Evolutionary conservation across 163 green algal genomes (phyloP).

Genomic region (Chlorella variabilis): DNA sequence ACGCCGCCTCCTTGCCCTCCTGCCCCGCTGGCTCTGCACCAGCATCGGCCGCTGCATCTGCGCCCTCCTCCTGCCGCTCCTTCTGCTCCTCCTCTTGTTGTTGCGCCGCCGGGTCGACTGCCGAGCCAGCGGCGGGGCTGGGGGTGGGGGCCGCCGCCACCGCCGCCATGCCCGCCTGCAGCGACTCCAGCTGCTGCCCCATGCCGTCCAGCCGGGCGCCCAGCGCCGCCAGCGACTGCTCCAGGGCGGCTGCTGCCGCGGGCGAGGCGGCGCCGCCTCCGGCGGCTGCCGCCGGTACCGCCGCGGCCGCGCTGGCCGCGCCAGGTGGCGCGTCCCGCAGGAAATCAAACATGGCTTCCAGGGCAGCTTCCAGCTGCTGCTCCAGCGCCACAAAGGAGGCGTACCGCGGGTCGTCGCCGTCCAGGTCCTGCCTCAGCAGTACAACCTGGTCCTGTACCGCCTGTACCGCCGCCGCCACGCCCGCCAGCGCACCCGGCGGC

Average conservation of each 20-base stretch:
- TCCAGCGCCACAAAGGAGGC: background rate
- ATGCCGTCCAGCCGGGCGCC: slow-evolving; percentile 21
- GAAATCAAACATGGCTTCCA: slow-evolving; percentile 16
- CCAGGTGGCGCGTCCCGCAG: background rate
- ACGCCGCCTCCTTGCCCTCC: slow-evolving; percentile 31
- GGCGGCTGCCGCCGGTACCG: background rate
- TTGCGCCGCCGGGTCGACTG: background rate
- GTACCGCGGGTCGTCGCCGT: slow-evolving; percentile 4
- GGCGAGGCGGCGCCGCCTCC: background rate
- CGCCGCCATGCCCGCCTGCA: slow-evolving; percentile 21
- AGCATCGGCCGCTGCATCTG: slow-evolving; percentile 1
- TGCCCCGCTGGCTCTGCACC: background rate
- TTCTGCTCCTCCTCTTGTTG: background rate
- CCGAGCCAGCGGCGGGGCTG: background rate
- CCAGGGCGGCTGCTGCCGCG: background rate
- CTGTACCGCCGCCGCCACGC: slow-evolving; percentile 20
- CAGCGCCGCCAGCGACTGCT: slow-evolving; percentile 15
- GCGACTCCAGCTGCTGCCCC: slow-evolving; percentile 10
- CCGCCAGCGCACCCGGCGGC: slow-evolving; percentile 1
- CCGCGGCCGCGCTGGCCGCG: background rate
- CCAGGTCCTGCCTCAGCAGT: slow-evolving; percentile 22
- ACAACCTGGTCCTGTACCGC: slow-evolving; percentile 33
- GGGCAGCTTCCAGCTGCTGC: slow-evolving; percentile 26
- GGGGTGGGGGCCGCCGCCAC: too few species aligned
- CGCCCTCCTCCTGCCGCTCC: background rate